Evolutionary conservation across 768 basidiomycete species (phyloP), one percentile per base, ranked within the genome.

Genomic region (Lactarius quietus): DNA sequence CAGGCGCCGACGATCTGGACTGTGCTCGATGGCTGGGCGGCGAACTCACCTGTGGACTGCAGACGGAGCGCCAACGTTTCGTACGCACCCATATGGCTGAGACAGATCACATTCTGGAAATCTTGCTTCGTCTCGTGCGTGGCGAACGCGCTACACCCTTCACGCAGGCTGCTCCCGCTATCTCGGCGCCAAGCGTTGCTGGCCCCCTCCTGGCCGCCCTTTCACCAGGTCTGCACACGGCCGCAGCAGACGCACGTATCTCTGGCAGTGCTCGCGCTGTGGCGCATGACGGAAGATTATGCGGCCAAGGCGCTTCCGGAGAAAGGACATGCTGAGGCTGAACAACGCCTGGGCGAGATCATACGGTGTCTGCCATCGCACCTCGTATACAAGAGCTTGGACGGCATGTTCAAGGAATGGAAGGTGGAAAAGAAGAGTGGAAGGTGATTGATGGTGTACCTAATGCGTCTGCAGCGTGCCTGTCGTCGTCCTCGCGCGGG

Each of bases 401-500:
- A 99, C 76, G 91, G 92, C 35, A 91, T 98, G 71, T 98, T 95
- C 79, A 92, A 92, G 73, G 94, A 96, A 73, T 93, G 91, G 91
- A 81, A 86, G 72, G 86, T 86, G 61, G 89, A 90, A 70, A 92
- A 90, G 79, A 92, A 91, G 76, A 86, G 87, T 53, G 77, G 87
- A 48, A 83, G 78, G 57, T 69, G 67, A 68, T 66, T 57, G 26
- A n/a, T n/a, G n/a, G n/a, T 64, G 54, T 61, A 57, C 58, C 58
- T 52, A 57, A 35, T 53, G 29, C 56, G 33, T 63, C 20, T 38
- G 28, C n/a, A 31, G 51, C 62, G 45, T 63, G 41, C 59, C 57
- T 55, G 63, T 56, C 54, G 38, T 61, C 35, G 61, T 62, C 43
- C 52, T 28, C 52, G n/a, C 28, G 38, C 28, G 38, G 26, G 14